Conservation (phyloP, 1,284 basidiomycete genomes). For the Entoloma clypeatum region DNA sequence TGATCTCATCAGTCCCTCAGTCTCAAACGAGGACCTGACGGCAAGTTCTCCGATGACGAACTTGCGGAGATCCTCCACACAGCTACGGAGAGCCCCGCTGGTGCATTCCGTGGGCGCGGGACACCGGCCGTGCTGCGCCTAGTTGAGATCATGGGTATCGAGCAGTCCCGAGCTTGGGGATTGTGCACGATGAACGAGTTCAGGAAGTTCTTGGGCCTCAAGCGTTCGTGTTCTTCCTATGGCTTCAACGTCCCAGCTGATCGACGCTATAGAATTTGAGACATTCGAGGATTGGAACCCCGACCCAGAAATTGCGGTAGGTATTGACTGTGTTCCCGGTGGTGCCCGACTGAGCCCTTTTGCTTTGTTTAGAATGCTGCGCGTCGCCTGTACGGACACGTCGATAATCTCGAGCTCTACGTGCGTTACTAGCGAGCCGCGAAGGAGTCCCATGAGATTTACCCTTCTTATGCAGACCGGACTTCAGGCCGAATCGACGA, state of each 20-base stretch:
- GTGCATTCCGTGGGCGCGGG: conserved; percentile 41
- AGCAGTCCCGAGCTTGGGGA: conserved; percentile 33
- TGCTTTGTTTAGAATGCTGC: conserved; percentile 33
- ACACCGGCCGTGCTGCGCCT: conserved; percentile 38
- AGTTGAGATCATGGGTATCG: too few species aligned
- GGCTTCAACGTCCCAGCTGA: neutral
- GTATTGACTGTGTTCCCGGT: conserved; percentile 4
- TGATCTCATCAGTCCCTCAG: too few species aligned
- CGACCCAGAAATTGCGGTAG: conserved; percentile 39
- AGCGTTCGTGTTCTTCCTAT: conserved; percentile 20
- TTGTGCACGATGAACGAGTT: conserved; percentile 53
- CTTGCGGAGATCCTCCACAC: conserved; percentile 29
- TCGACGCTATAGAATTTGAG: conserved; percentile 27
- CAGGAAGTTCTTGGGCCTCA: conserved; percentile 41
- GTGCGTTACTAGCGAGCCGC: too few species aligned
- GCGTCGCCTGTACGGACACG: conserved; percentile 43
- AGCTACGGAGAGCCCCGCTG: conserved; percentile 39
- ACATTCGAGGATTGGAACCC: conserved; percentile 55
- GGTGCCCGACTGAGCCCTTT: neutral
- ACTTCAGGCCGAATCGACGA: conserved; percentile 45
- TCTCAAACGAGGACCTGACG: conserved; percentile 16
- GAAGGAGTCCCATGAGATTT: too few species aligned
- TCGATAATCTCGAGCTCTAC: conserved; percentile 49
- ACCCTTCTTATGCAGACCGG: too few species aligned
- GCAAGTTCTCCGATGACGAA: conserved; percentile 16